phyloP scores from a whole-genome alignment of 495 filamentous ascomycete species.

The Articulospora tetracladia region DNA sequence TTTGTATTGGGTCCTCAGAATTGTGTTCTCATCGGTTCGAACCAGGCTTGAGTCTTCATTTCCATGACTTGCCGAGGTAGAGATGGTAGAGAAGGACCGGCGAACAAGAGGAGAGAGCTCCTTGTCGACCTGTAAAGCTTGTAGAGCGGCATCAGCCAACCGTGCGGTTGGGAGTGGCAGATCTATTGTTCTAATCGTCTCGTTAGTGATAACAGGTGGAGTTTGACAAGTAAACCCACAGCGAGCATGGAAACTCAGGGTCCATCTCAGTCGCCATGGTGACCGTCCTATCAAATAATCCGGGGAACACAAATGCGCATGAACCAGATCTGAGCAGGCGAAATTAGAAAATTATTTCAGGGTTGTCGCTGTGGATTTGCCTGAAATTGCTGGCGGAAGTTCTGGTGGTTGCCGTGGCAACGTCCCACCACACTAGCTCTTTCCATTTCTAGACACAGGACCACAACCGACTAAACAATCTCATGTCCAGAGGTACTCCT shows the following conservation, averaged over 20 bases:
- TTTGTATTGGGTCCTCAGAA: conserved; percentile 73
- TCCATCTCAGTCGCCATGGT: conserved; percentile 33
- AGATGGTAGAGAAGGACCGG: conserved; percentile 59
- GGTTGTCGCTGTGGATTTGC: neutral
- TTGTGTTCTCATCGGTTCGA: conserved; percentile 35
- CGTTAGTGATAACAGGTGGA: neutral
- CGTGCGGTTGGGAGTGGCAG: conserved; percentile 81
- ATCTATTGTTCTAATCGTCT: conserved; percentile 59
- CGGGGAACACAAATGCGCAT: conserved; percentile 6
- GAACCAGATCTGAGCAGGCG: conserved; percentile 13
- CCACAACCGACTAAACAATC: conserved; percentile 19
- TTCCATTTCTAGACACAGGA: conserved; percentile 13
- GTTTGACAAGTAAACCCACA: conserved; percentile 42
- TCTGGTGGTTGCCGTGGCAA: conserved; percentile 7
- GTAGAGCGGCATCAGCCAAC: conserved; percentile 73
- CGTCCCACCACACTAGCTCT: conserved; percentile 9
- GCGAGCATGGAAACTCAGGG: conserved; percentile 62
- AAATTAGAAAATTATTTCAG: conserved; percentile 5
- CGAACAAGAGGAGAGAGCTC: conserved; percentile 82
- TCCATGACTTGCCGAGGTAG: conserved; percentile 29
- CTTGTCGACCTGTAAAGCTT: conserved; percentile 76
- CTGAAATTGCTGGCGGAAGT: neutral
- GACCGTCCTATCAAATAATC: neutral
- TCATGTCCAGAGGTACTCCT: neutral
- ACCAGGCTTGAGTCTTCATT: neutral